Percentiles rank a stretch among this genome's conserved stretches.
phyloP scores from a whole-genome alignment of 1,139 yeast species.

The Pneumocystis oryctolagi region DNA sequence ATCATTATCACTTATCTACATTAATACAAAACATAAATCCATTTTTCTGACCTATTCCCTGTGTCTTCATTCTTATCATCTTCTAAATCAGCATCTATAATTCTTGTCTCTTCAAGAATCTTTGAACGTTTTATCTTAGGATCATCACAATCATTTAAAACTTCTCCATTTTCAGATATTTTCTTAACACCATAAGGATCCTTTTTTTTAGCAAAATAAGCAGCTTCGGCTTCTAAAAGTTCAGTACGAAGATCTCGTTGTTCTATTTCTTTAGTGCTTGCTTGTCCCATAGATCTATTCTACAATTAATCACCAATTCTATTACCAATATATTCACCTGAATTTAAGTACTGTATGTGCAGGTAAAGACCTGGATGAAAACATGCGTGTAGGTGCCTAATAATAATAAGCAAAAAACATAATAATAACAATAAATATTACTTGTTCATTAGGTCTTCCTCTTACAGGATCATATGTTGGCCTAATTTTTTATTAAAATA shows the following conservation, averaged over 20 bases:
- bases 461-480: conserved; percentile 80
- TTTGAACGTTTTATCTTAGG: conserved; percentile 12
- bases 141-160: conserved; percentile 1
- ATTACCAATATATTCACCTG: conserved; percentile 25
- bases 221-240: conserved; percentile 14
- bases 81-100: conserved; percentile 16
- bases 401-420: not conserved
- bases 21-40: not conserved
- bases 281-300: conserved; percentile 19
- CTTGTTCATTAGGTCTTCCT: conserved; percentile 36
- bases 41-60: not conserved
- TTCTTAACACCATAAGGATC: conserved; percentile 7
- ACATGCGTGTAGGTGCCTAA: conserved; percentile 28
- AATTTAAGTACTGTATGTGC: conserved; percentile 56
- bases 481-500: not conserved
- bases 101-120: conserved; percentile 17
- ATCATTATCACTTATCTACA: conserved; percentile 11
- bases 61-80: conserved; percentile 18
- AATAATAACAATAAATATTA: not conserved
- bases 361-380: conserved; percentile 61
- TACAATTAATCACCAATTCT: not conserved
- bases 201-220: conserved; percentile 8
- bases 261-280: conserved; percentile 16
- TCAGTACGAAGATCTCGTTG: conserved; percentile 9
- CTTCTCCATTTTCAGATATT: conserved; percentile 10